Conservation (phyloP, 129 eudicot genomes). For the Pulicaria dysenterica region DNA sequence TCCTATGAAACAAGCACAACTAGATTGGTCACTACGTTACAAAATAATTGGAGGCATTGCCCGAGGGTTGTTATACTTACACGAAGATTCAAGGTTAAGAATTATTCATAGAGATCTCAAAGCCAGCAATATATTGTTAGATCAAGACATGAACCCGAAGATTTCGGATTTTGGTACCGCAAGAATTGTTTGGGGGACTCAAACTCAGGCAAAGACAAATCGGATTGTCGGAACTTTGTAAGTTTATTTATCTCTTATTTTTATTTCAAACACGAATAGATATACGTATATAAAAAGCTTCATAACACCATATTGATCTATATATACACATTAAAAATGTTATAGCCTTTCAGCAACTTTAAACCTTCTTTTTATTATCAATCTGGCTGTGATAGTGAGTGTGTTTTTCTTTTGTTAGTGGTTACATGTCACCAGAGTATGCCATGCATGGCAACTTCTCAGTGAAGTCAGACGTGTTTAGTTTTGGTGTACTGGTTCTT, state of each 20-base stretch:
- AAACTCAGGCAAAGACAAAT: conserved; percentile 28
- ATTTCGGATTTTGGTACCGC: conserved; percentile 34
- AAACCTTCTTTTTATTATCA: too few species aligned
- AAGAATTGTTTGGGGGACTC: conserved; percentile 26
- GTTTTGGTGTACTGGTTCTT: conserved; percentile 29
- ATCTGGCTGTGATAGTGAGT: too few species aligned
- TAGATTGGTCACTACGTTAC: conserved; percentile 37
- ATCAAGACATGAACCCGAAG: conserved; percentile 30
- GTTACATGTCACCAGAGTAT: conserved; percentile 31
- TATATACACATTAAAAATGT: too few species aligned
- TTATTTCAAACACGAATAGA: too few species aligned
- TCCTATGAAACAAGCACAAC: conserved; percentile 12
- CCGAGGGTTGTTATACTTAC: conserved; percentile 40
- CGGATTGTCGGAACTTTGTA: conserved; percentile 34
- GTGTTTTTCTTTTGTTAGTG: conserved; percentile 2
- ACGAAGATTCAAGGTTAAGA: conserved; percentile 34
- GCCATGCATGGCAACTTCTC: conserved; percentile 35
- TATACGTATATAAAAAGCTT: too few species aligned
- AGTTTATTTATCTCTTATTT: neutral
- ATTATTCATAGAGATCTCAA: conserved; percentile 37
- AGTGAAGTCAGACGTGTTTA: conserved; percentile 24
- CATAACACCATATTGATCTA: too few species aligned
- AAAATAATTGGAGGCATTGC: conserved; percentile 44
- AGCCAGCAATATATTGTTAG: conserved; percentile 32
- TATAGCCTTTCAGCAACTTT: too few species aligned